Conservation (phyloP, 208 protist genomes). For the Jaenimonas drosophilae region DNA sequence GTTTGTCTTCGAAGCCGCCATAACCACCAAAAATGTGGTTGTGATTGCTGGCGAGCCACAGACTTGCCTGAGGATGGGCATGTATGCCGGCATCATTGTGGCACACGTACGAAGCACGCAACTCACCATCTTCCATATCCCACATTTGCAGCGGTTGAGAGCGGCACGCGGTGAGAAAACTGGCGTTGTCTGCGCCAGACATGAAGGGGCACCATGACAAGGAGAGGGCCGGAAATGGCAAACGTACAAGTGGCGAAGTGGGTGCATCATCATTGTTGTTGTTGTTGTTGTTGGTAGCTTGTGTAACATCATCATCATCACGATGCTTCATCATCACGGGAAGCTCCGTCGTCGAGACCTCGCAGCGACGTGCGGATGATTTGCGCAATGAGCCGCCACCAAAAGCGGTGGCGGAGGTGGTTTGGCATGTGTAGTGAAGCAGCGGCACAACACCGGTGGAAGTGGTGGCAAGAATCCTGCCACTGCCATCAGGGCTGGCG, state of each 20-base stretch:
- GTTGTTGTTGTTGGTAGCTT: background rate
- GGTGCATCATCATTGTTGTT: slow-evolving; percentile 1
- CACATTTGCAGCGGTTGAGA: slow-evolving; percentile 70
- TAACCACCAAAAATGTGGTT: too few relatives aligned
- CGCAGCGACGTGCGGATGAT: background rate
- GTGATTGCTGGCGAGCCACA: slow-evolving; percentile 26
- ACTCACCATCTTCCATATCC: slow-evolving; percentile 43
- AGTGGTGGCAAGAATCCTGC: slow-evolving; percentile 36
- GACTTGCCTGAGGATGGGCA: slow-evolving; percentile 22
- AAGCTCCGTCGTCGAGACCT: background rate
- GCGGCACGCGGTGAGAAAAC: slow-evolving; percentile 42
- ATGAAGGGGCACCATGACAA: slow-evolving; percentile 76
- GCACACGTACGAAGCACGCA: slow-evolving; percentile 63
- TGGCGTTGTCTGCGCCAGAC: slow-evolving; percentile 19
- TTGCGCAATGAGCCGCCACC: too few relatives aligned
- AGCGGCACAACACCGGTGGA: slow-evolving; percentile 10
- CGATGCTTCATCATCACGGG: too few relatives aligned
- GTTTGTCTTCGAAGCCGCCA: slow-evolving; percentile 45
- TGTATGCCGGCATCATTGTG: slow-evolving; percentile 43
- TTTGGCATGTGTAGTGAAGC: background rate
- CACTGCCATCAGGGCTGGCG: slow-evolving; percentile 34
- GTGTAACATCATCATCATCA: too few relatives aligned
- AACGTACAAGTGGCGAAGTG: slow-evolving; percentile 20
- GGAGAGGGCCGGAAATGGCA: slow-evolving; percentile 60
- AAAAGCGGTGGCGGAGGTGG: background rate